phyloP scores from a whole-genome alignment of 2,329 filamentous ascomycete genomes.

The Colletotrichum sp. region DNA sequence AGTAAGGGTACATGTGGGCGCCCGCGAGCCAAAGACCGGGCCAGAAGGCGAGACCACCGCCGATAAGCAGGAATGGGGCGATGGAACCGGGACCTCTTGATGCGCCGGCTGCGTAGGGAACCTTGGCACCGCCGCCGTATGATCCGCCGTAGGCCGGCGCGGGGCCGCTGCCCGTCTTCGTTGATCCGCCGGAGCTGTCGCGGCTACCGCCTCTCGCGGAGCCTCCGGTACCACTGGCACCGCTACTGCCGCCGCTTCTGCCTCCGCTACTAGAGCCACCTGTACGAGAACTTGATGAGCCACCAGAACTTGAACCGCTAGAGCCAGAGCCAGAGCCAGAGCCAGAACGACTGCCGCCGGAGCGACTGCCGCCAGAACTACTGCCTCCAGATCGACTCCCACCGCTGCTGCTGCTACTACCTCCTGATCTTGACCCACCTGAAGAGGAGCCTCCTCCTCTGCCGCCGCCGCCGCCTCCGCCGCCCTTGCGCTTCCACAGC shows the following conservation, averaged over 20 bases:
- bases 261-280: constrained; percentile 21
- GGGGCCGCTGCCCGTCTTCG: constrained; percentile 63
- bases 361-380: not conserved
- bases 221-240: constrained; percentile 14
- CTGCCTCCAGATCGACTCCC: constrained; percentile 24
- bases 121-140: constrained; percentile 69
- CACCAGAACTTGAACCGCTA: not conserved
- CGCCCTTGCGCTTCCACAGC: constrained; percentile 66
- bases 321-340: not conserved
- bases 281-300: constrained; percentile 21
- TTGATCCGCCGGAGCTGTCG: constrained; percentile 52
- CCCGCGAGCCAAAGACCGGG: constrained; percentile 66
- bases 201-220: constrained; percentile 2
- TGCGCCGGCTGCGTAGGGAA: constrained; percentile 64
- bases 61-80: constrained; percentile 56
- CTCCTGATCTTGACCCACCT: constrained; percentile 19
- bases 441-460: constrained; percentile 24
- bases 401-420: constrained; percentile 29
- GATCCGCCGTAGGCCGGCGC: constrained; percentile 64
- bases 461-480: constrained; percentile 56
- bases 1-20: constrained; percentile 59
- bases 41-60: constrained; percentile 60
- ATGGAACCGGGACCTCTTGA: constrained; percentile 28
- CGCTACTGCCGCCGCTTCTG: not conserved
- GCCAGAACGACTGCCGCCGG: not conserved